Conservation (phyloP, 1,284 basidiomycete genomes). For the Sanghuangporus sanghuang region DNA sequence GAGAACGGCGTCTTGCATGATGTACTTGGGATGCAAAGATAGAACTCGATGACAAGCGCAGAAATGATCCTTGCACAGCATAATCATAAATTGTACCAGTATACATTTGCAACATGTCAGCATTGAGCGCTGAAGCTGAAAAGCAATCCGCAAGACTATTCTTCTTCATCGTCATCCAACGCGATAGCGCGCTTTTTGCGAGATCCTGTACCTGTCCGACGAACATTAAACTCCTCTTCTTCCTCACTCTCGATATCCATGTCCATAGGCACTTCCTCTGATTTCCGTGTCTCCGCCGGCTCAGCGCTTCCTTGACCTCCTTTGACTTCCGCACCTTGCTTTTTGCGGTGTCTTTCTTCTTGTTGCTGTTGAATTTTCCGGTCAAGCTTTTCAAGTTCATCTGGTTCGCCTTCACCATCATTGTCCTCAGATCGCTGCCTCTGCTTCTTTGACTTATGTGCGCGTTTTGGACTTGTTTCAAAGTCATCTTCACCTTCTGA, state of each 20-base stretch:
- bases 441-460: slow-evolving; percentile 33
- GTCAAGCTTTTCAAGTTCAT: slow-evolving; percentile 65
- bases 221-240: slow-evolving; percentile 57
- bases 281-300: slow-evolving; percentile 33
- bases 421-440: slow-evolving; percentile 32
- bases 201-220: slow-evolving; percentile 41
- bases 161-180: slow-evolving; percentile 56
- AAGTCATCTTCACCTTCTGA: slow-evolving; percentile 48
- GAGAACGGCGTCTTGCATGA: slow-evolving; percentile 52
- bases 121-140: not conserved
- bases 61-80: not conserved
- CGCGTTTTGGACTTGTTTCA: slow-evolving; percentile 28
- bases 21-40: slow-evolving; percentile 20
- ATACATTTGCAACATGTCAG: not conserved
- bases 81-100: slow-evolving; percentile 1
- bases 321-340: slow-evolving; percentile 22
- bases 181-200: slow-evolving; percentile 54
- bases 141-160: slow-evolving; percentile 26
- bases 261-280: slow-evolving; percentile 50
- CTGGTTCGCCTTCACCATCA: slow-evolving; percentile 44
- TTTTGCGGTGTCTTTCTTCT: slow-evolving; percentile 41
- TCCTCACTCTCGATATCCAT: slow-evolving; percentile 74
- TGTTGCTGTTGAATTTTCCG: slow-evolving; percentile 50
- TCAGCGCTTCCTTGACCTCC: slow-evolving; percentile 26
- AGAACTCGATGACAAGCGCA: not conserved